Base-by-base conservation (phyloP, 768 basidiomycete species). In the Tubosaeta sp. region DNA sequence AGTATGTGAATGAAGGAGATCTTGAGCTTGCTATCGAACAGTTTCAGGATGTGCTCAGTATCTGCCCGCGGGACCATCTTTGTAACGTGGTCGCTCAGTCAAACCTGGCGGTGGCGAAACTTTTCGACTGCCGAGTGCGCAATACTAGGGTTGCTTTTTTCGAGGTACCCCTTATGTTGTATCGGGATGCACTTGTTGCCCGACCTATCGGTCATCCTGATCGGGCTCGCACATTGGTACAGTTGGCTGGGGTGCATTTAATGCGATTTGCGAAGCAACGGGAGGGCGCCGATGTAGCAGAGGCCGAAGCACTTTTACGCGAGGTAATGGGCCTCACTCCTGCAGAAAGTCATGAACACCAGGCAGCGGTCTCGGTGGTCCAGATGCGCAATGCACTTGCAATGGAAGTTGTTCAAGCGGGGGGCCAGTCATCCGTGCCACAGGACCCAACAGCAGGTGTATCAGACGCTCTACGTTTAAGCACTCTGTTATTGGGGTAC, bases 171-270 rank as follows among this genome's bases (percentile, higher is more conserved):
- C 0, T 38, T 14, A 1, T 12, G 1, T 43, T 52, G 17, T 46
- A 52, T 25, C 41, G 14, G 10, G 10, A 33, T 35, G 50, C 45
- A 7, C 48, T 54, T 19, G 10, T 13, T 32, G 5, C 14, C 8
- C 49, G 53, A 17, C 45, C 44, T n/a, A 3, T 17, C 16, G 29
- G 27, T 13, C 50, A 51, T 27, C 38, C 42, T 37, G 50, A 51
- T 16, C 42, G 35, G n/a, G 27, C 34, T 16, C 17, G 34, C 25
- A 38, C 50, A 14, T 7, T 44, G 43, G 16, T 51, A 4, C n/a
- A 37, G 19, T 35, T 51, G 2, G 34, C 43, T 22, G 17, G 25
- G 5, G 50, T 38, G 14, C 35, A 8, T 22, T 10, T 29, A n/a
- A 17, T 35, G 14, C 42, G 50, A 7, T 51, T 22, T 2, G n/a